Evolutionary conservation across 2,329 filamentous ascomycete species (phyloP).

Genomic region (Penicillium polonicum): DNA sequence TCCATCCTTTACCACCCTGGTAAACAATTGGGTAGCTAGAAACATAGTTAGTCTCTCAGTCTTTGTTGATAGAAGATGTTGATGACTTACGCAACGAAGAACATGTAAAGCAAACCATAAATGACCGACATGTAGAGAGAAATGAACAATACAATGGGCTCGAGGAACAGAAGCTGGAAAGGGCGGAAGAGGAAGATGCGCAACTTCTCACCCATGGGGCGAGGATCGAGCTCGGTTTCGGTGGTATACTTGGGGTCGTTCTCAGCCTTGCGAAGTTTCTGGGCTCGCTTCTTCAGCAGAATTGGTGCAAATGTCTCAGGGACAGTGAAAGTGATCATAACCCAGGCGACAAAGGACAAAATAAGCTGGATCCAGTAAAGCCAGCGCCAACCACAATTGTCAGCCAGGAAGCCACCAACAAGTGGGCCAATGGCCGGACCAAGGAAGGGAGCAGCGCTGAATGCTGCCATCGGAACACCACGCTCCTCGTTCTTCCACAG

Average conservation of each 20-base stretch:
- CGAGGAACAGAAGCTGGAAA: slow-evolving; percentile 79
- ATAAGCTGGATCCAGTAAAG: slow-evolving; percentile 87
- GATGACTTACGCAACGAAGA: slow-evolving; percentile 55
- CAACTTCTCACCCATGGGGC: slow-evolving; percentile 67
- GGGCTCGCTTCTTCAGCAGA: slow-evolving; percentile 68
- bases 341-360: slow-evolving; percentile 65
- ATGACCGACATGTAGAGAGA: slow-evolving; percentile 82
- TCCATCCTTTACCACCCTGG: slow-evolving; percentile 75
- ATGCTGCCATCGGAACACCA: slow-evolving; percentile 83
- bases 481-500: slow-evolving; percentile 82
- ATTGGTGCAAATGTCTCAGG: slow-evolving; percentile 85
- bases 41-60: slow-evolving; percentile 13
- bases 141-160: slow-evolving; percentile 82
- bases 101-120: slow-evolving; percentile 53
- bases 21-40: slow-evolving; percentile 60
- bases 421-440: slow-evolving; percentile 77
- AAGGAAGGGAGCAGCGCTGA: slow-evolving; percentile 78
- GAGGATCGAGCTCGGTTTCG: slow-evolving; percentile 74
- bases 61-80: neutral
- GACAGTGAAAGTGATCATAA: slow-evolving; percentile 81
- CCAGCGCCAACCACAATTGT: slow-evolving; percentile 74
- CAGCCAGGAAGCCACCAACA: slow-evolving; percentile 71
- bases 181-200: slow-evolving; percentile 75
- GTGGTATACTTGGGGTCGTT: slow-evolving; percentile 69
- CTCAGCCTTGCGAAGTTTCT: slow-evolving; percentile 68